Conservation (phyloP, 2,329 filamentous ascomycete species). For the Emergomyces africanus region DNA sequence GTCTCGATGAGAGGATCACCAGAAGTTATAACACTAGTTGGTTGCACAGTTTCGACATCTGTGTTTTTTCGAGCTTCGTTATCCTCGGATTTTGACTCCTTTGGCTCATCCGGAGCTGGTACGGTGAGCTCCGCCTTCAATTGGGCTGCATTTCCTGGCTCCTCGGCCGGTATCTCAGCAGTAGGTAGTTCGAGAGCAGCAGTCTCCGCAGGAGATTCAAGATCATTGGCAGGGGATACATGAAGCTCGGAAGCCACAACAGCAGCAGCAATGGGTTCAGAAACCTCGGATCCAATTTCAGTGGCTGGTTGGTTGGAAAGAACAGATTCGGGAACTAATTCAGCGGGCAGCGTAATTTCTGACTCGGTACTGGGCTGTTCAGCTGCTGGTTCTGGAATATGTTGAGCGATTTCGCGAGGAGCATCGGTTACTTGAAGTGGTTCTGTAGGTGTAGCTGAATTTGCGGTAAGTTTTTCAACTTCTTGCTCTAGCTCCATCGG, state of each 20-base stretch:
- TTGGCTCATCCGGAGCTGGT: not conserved
- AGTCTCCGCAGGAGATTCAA: not conserved
- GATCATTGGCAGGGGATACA: not conserved
- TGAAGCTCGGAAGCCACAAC: not conserved
- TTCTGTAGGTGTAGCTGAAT: not conserved
- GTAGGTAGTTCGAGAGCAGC: not conserved
- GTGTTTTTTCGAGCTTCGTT: not conserved
- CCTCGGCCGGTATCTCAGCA: not conserved
- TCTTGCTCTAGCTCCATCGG: not conserved
- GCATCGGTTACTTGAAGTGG: not conserved
- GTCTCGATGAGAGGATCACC: not conserved
- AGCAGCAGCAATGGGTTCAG: not conserved
- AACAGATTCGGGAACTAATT: not conserved
- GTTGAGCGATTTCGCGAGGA: not conserved
- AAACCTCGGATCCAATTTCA: not conserved
- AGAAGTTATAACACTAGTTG: not conserved
- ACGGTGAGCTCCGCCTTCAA: not conserved
- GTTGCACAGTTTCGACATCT: not conserved
- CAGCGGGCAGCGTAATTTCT: not conserved
- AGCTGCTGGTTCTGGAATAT: not conserved
- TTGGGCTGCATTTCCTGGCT: not conserved
- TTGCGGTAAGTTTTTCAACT: not conserved
- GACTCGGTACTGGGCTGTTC: not conserved
- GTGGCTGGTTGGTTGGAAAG: not conserved
- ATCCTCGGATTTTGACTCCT: not conserved